Evolutionary conservation across 192 early-diverging fungal genomes (phyloP).

Genomic region (Chytriomyces confervae): DNA sequence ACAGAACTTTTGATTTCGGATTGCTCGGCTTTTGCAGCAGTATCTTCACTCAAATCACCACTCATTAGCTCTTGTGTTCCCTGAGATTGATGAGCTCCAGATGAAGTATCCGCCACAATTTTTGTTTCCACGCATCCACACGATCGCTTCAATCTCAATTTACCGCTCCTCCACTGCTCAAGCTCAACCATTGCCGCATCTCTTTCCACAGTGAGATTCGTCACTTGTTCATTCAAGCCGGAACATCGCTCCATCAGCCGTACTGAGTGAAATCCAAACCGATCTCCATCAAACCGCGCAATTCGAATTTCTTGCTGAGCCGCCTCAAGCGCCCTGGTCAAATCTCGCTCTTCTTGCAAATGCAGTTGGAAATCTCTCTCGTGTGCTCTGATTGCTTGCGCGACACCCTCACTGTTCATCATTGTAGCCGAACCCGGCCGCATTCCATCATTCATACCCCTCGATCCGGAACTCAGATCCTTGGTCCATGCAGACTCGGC

Average conservation of each 20-base stretch:
- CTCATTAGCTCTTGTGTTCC: too few species aligned
- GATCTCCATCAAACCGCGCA: conserved; percentile 42
- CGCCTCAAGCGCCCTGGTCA: conserved; percentile 33
- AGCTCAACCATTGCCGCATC: conserved; percentile 46
- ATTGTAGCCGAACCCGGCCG: too few species aligned
- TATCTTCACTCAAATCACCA: too few species aligned
- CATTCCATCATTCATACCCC: too few species aligned
- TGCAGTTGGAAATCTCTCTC: conserved; percentile 46
- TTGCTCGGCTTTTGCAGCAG: too few species aligned
- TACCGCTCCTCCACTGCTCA: conserved; percentile 31
- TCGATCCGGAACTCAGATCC: too few species aligned
- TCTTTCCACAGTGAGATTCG: conserved; percentile 29
- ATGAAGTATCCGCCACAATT: too few species aligned
- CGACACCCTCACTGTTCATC: background rate
- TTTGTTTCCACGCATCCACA: too few species aligned
- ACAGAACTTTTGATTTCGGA: too few species aligned
- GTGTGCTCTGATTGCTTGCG: conserved; percentile 9
- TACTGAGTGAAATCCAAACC: conserved; percentile 41
- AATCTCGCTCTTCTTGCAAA: conserved; percentile 44
- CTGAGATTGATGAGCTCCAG: too few species aligned
- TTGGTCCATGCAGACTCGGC: too few species aligned
- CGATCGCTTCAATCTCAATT: too few species aligned
- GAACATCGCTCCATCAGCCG: conserved; percentile 39
- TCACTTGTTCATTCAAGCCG: conserved; percentile 37
- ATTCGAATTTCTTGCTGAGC: conserved; percentile 21